A percentile compares a stretch with the other conserved stretches of the same genome.
Conservation (phyloP, 768 basidiomycete species). For the Rossbeevera mucosa region DNA sequence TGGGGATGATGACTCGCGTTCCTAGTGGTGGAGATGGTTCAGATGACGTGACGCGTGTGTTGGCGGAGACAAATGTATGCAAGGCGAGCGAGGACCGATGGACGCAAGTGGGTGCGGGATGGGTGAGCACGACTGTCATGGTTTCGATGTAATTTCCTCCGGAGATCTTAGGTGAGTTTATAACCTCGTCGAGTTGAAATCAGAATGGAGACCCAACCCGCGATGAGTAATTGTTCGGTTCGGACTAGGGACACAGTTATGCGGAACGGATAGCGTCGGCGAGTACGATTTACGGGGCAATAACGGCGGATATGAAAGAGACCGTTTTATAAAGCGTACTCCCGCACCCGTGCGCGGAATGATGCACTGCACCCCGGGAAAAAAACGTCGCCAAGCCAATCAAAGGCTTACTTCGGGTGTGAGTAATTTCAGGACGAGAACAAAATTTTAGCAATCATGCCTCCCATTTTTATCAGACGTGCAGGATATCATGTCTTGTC, state of each 20-base stretch:
- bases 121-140: conserved; percentile 15
- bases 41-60: neutral
- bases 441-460: conserved; percentile 1
- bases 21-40: neutral
- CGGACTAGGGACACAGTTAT: conserved; percentile 1
- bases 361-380: conserved; percentile 4
- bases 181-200: neutral
- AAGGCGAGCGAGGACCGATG: conserved; percentile 5
- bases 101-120: conserved; percentile 1
- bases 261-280: neutral
- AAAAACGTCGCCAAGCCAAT: neutral
- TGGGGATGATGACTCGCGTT: conserved; percentile 1
- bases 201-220: neutral
- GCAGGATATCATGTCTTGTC: neutral
- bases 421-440: neutral
- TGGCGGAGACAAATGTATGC: neutral
- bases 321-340: conserved; percentile 1
- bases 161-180: conserved; percentile 10
- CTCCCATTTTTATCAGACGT: conserved; percentile 2
- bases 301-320: neutral
- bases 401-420: conserved; percentile 2
- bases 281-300: conserved; percentile 2
- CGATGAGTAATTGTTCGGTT: neutral
- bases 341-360: conserved; percentile 14
- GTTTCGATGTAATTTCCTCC: neutral